These are phyloP conservation scores for Stagonosporopsis rhizophila DNA, from an alignment of 2,329 filamentous ascomycete genomes.

Conservation along the genomic window DNA sequence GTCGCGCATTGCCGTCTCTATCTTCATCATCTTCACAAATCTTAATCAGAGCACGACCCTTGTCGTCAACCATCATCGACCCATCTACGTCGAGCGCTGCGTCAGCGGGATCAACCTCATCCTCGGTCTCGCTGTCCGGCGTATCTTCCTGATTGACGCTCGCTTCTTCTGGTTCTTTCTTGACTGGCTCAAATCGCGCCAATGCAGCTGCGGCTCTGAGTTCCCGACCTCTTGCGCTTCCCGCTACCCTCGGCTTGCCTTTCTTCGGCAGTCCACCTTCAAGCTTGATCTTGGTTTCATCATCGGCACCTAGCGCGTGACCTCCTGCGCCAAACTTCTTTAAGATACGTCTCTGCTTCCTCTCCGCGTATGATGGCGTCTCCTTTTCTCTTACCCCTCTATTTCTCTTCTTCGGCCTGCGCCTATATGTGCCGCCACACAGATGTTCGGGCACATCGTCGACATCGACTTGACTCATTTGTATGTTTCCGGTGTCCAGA, in stretches of 20 bases:
- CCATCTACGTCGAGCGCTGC: constrained; percentile 72
- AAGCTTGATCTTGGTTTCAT: constrained; percentile 68
- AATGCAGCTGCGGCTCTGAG: constrained; percentile 78
- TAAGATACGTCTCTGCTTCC: constrained; percentile 73
- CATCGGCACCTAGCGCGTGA: constrained; percentile 72
- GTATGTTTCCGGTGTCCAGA: constrained; percentile 57
- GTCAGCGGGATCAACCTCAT: constrained; percentile 47
- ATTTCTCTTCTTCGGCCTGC: constrained; percentile 62
- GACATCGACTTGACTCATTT: constrained; percentile 32
- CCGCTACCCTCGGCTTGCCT: constrained; percentile 75
- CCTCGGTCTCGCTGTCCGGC: constrained; percentile 46
- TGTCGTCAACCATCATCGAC: constrained; percentile 67
- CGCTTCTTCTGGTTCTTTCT: constrained; percentile 51
- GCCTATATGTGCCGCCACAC: constrained; percentile 79
- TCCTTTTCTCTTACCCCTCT: constrained; percentile 52
- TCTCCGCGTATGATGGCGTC: constrained; percentile 71
- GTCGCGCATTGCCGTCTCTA: constrained; percentile 46
- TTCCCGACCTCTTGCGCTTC: constrained; percentile 76
- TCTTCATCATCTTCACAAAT: constrained; percentile 75
- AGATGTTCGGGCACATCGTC: constrained; percentile 63
- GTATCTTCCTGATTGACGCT: constrained; percentile 46
- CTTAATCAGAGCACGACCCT: constrained; percentile 71
- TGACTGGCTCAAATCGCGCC: constrained; percentile 68
- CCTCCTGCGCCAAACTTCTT: constrained; percentile 81
- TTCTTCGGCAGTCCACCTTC: constrained; percentile 69